Evolutionary conservation across 768 basidiomycete genomes (phyloP).

Genomic region (Lepiota brunneoincarnata): DNA sequence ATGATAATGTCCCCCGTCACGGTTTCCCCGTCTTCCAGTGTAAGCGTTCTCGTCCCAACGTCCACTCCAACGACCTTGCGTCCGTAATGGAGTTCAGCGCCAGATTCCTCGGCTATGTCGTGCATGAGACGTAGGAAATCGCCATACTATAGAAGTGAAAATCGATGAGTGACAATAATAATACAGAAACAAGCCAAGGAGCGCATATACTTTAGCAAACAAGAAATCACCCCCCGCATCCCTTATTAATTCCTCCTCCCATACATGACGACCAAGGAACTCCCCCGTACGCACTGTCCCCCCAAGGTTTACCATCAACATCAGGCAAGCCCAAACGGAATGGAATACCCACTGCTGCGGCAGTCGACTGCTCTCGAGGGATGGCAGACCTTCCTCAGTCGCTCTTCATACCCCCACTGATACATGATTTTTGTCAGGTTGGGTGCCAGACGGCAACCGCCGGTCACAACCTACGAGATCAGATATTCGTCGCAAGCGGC

Average conservation of each 20-base stretch:
- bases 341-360: constrained; percentile 12
- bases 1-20: constrained; percentile 51
- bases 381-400: constrained; percentile 18
- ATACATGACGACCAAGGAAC: constrained; percentile 43
- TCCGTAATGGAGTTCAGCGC: constrained; percentile 39
- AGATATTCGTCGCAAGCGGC: neutral
- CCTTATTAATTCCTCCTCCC: constrained; percentile 50
- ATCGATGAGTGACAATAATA: neutral
- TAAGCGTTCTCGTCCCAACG: constrained; percentile 27
- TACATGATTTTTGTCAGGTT: constrained; percentile 55
- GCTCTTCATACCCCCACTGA: constrained; percentile 46
- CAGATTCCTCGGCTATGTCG: constrained; percentile 39
- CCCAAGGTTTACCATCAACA: constrained; percentile 8
- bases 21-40: constrained; percentile 36
- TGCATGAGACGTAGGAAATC: constrained; percentile 51
- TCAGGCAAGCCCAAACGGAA: constrained; percentile 26
- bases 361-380: constrained; percentile 24
- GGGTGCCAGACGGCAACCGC: constrained; percentile 39
- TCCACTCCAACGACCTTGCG: constrained; percentile 28
- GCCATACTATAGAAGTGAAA: constrained; percentile 27
- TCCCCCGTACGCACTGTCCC: constrained; percentile 48
- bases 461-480: constrained; percentile 15
- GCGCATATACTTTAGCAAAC: constrained; percentile 32
- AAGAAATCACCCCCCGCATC: constrained; percentile 40
- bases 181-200: constrained; percentile 15